A percentile compares a stretch with the other conserved stretches of the same genome.
phyloP scores from a whole-genome alignment of 1,139 yeast genomes.

The Geotrichum europaeum region DNA sequence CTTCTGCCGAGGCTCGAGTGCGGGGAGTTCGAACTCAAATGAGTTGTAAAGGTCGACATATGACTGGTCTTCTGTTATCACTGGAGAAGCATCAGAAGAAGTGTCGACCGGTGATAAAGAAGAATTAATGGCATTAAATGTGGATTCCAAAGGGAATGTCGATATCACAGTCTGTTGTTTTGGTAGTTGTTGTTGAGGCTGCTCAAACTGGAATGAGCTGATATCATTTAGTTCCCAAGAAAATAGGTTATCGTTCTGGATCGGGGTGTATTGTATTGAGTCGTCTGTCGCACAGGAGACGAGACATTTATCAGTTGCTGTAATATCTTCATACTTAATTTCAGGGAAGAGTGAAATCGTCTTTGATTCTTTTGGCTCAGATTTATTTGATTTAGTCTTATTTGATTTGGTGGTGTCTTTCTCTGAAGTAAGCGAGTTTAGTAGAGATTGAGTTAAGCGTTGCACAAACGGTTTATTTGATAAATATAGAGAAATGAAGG shows the following conservation, averaged over 20 bases:
- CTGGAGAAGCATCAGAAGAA: neutral
- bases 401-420: neutral
- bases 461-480: neutral
- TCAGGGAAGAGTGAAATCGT: conserved; percentile 1
- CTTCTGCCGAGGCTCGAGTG: neutral
- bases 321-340: conserved; percentile 1
- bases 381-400: neutral
- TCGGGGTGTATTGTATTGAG: neutral
- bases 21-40: neutral
- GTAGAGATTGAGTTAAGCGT: neutral
- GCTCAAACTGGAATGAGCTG: neutral
- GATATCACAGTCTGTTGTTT: neutral
- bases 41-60: neutral
- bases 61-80: neutral
- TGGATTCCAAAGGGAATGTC: neutral
- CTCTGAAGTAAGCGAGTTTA: neutral
- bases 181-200: neutral
- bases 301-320: neutral
- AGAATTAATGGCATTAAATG: neutral
- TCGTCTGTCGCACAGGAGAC: conserved; percentile 4
- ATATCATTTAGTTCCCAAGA: neutral
- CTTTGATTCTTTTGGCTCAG: neutral
- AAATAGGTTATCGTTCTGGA: neutral
- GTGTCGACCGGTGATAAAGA: neutral
- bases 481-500: conserved; percentile 2